These are phyloP conservation scores for Zoysia pacifica DNA, from an alignment of 176 grass and related monocot species.

Conservation along the genomic window DNA sequence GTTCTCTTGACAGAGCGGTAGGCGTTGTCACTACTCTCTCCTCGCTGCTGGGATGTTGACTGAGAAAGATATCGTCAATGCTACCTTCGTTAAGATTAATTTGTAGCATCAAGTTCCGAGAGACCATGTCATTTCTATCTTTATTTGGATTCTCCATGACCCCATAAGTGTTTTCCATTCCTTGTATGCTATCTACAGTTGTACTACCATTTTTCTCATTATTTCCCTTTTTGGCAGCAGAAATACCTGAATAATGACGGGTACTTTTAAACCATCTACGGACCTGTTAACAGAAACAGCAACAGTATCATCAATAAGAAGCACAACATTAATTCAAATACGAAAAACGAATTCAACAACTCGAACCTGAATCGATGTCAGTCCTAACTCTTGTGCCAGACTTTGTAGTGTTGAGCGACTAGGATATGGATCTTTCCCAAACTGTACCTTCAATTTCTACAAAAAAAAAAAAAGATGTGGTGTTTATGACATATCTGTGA, in stretches of 20 bases:
- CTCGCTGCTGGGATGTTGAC: conserved; percentile 25
- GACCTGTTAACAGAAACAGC: conserved; percentile 52
- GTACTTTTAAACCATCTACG: conserved; percentile 60
- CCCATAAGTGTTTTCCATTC: neutral
- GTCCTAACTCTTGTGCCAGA: conserved; percentile 60
- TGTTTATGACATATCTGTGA: conserved; percentile 5
- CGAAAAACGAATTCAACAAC: neutral
- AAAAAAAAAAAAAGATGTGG: conserved; percentile 26
- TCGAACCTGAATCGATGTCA: conserved; percentile 60
- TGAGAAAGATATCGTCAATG: conserved; percentile 28
- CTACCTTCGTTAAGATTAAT: conserved; percentile 43
- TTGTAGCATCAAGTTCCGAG: conserved; percentile 23
- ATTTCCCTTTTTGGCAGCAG: conserved; percentile 39
- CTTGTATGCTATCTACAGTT: conserved; percentile 19
- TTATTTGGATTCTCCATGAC: conserved; percentile 23
- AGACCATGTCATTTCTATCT: conserved; percentile 38
- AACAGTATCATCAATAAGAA: neutral
- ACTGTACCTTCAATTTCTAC: conserved; percentile 57
- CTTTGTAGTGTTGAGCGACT: conserved; percentile 51
- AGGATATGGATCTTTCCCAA: conserved; percentile 70
- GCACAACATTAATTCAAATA: conserved; percentile 1
- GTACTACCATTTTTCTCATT: conserved; percentile 35
- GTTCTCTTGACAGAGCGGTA: conserved; percentile 26
- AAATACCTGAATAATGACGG: conserved; percentile 48
- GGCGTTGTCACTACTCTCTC: conserved; percentile 10